Conservation (phyloP, 1,284 basidiomycete species). For the Ganoderma sinense region DNA sequence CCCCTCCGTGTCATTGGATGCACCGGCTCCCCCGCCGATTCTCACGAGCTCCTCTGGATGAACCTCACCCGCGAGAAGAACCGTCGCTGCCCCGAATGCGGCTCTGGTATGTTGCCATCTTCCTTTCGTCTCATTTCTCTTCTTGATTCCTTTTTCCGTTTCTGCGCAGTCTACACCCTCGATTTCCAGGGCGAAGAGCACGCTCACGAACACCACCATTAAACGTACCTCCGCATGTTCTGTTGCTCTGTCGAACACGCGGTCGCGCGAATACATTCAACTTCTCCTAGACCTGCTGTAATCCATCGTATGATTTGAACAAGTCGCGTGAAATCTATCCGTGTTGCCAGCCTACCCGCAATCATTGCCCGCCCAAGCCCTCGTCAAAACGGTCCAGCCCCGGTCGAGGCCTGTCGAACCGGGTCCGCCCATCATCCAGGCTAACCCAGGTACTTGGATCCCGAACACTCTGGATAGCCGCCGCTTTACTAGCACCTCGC, state of each 20-base stretch:
- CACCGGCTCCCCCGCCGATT: constrained; percentile 92
- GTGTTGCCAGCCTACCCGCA: not conserved
- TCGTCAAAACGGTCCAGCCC: constrained; percentile 21
- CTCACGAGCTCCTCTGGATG: constrained; percentile 91
- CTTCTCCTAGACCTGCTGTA: constrained; percentile 20
- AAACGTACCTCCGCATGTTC: constrained; percentile 22
- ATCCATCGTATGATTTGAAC: constrained; percentile 9
- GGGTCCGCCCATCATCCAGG: constrained; percentile 15
- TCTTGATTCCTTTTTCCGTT: constrained; percentile 14
- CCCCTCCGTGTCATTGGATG: constrained; percentile 87
- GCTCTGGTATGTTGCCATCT: constrained; percentile 68
- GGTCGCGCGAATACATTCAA: constrained; percentile 20
- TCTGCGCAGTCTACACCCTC: constrained; percentile 58
- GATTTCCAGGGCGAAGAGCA: constrained; percentile 63
- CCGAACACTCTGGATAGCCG: not conserved
- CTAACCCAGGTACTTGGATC: constrained; percentile 16
- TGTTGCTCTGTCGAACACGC: constrained; percentile 25
- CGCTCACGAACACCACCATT: constrained; percentile 48
- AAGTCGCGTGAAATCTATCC: not conserved
- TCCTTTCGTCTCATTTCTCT: constrained; percentile 8
- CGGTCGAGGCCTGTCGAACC: constrained; percentile 20
- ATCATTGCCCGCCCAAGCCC: not conserved
- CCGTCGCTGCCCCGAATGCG: constrained; percentile 90
- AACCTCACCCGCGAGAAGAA: constrained; percentile 70
- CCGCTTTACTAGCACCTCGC: not conserved